phyloP scores from a whole-genome alignment of 2,329 filamentous ascomycete genomes.

The Cladophialophora bantiana region DNA sequence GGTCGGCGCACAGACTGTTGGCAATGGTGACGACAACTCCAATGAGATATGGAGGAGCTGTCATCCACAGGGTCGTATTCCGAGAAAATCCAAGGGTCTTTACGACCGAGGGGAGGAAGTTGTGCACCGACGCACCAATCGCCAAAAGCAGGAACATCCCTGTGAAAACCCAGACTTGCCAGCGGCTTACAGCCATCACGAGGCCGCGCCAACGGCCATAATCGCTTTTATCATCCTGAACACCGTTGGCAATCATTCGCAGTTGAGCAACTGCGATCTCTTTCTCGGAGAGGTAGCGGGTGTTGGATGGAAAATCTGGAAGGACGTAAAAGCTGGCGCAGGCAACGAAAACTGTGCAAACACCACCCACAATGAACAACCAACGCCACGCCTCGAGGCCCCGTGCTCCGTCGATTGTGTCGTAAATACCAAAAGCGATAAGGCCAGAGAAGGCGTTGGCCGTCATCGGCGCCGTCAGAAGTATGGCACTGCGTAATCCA shows the following conservation, averaged over 20 bases:
- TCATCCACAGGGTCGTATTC: constrained; percentile 68
- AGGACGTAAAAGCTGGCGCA: constrained; percentile 64
- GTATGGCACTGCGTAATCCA: constrained; percentile 60
- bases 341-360: constrained; percentile 68
- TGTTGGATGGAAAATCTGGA: constrained; percentile 71
- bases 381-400: constrained; percentile 28
- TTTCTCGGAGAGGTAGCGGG: constrained; percentile 65
- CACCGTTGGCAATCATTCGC: constrained; percentile 29
- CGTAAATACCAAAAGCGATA: constrained; percentile 15
- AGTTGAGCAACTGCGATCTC: constrained; percentile 61
- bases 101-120: constrained; percentile 76
- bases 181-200: constrained; percentile 36
- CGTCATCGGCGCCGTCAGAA: constrained; percentile 67
- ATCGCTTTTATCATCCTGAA: constrained; percentile 22
- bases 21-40: constrained; percentile 62
- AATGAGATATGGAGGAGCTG: constrained; percentile 56
- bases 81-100: constrained; percentile 66
- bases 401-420: constrained; percentile 16
- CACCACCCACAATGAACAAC: constrained; percentile 66
- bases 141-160: constrained; percentile 41
- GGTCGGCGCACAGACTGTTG: constrained; percentile 71
- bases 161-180: constrained; percentile 51
- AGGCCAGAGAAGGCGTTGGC: constrained; percentile 54
- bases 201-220: constrained; percentile 44
- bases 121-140: constrained; percentile 64